Base-by-base conservation (phyloP, 208 protist species). In the Novymonas esmeraldas region DNA sequence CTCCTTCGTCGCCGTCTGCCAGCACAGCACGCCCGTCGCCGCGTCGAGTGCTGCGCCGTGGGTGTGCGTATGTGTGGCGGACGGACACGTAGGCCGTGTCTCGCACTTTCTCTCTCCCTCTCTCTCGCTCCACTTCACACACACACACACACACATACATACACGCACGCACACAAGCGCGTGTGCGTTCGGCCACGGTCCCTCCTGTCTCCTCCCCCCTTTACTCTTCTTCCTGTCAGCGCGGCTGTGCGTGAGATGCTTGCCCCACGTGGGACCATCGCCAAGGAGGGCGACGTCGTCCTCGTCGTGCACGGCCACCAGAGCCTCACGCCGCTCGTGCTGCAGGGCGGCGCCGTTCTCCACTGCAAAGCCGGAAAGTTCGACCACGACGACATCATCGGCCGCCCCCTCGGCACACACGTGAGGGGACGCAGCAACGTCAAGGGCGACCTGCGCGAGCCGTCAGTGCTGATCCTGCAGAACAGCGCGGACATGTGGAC, bases 401-500 rank as follows among this genome's bases (percentile, higher is more conserved):
- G 84, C 45, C 69, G 63, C 24, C 82, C 79, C 3, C 66, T 90
- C 20, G 88, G 88, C 57, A 70, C 56, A 2, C 84, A 87, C 50
- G 75, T 96, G 20, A 62, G 49, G 26, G 91, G 91, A 6, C 70
- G 59, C 38, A 93, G 80, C 65, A 93, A 92, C 70, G 57, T 73
- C 6, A 84, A 83, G 39, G 71, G 72, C 33, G 82, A 93, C 63
- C 68, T 81, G 1, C 63, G 52, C 13, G 50, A 55, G 42, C 55
- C 80, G 10, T 76, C 83, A 50, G 54, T 96, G 20, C 64, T 94
- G 28, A 48, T 97, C 6, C 74, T 97, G 41, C 87, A 91, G 68
- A 87, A 85, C 60, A 95, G 81, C 65, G 81, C 90, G n/a, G 89
- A 95, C 52, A 54, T 97, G 67, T 97, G 93, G 90, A 97, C 93